Evolutionary conservation across 257 asterid species (phyloP).

Genomic region (Ajuga chamaepitys): DNA sequence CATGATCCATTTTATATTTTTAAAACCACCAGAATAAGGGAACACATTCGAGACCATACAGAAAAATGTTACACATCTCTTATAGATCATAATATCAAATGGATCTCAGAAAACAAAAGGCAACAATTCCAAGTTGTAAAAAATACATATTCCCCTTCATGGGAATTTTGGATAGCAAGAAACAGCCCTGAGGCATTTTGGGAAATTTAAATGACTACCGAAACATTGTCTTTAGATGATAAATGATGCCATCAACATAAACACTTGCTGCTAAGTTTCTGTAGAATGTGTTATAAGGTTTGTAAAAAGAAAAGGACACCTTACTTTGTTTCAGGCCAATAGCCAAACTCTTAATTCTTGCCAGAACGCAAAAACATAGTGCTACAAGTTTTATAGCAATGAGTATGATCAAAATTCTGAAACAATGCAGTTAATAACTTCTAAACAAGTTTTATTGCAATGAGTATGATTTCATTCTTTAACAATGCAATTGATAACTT

Average conservation of each 20-base stretch:
- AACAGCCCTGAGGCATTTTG: neutral
- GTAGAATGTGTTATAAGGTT: neutral
- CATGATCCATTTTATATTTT: neutral
- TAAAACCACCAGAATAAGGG: neutral
- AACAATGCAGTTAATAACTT: neutral
- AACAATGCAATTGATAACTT: no score
- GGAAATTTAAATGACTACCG: neutral
- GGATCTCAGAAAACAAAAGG: neutral
- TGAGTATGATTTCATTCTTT: no score
- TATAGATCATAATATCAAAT: neutral
- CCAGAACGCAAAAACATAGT: neutral
- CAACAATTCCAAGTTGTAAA: no score
- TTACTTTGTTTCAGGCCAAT: neutral
- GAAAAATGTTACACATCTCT: neutral
- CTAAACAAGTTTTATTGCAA: no score
- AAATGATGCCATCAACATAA: conserved; percentile 4
- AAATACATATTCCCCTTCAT: neutral
- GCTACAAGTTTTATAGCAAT: neutral
- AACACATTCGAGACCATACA: neutral
- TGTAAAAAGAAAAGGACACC: neutral
- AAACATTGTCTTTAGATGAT: neutral
- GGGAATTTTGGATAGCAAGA: neutral
- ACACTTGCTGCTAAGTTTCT: neutral
- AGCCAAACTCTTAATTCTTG: neutral
- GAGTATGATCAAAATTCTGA: neutral